Base-by-base conservation (phyloP, 345 rosid genomes). In the Eucalyptus curtisii region DNA sequence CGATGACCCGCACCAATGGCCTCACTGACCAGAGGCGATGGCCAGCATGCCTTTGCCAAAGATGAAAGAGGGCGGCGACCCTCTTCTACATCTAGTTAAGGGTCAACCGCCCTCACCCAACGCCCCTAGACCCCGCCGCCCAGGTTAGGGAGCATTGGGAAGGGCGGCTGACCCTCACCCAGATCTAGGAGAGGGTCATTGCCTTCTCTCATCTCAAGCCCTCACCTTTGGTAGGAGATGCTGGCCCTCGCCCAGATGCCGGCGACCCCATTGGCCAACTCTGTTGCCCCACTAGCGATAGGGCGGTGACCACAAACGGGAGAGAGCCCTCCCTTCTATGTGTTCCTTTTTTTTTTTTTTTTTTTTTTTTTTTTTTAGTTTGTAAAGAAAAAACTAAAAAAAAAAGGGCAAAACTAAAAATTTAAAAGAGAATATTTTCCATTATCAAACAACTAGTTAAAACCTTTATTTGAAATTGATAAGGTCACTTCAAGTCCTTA, bases 221-320 rank as follows among this genome's bases (percentile, higher is more conserved):
- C 57, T 52, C 5, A 0, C 57, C 55, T 52, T 0, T 19, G 0
- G 55, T 52, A 2, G 7, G 0, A 52, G 55, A 52, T 1, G 0
- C 55, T 0, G 1, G 0, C 24, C 4, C 25, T 52, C 5, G 8
- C 2, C 8, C 5, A 52, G 5, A 19, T 20, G 57, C 4, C 1
- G 2, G 2, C 1, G 0, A 52, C 8, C 22, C 24, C 4, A 7
- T 0, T 52, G 10, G 57, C 24, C 2, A 52, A 52, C 19, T 9
- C 8, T 52, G 24, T 7, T 2, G 0, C 24, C 24, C 24, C 19
- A 52, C 10, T 0, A 52, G 10, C 0, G 10, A 7, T 19, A 19
- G 57, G 57, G 3, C 0, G 10, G 5, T 0, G 0, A 1, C 57
- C 1, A 52, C 0, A 52, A 52, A 52, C 0, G 10, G 5, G 57